Percentiles rank a stretch among this genome's conserved stretches.
Evolutionary conservation across 169 alveolate genomes (phyloP).

Genomic region (Eimeria maxima): DNA sequence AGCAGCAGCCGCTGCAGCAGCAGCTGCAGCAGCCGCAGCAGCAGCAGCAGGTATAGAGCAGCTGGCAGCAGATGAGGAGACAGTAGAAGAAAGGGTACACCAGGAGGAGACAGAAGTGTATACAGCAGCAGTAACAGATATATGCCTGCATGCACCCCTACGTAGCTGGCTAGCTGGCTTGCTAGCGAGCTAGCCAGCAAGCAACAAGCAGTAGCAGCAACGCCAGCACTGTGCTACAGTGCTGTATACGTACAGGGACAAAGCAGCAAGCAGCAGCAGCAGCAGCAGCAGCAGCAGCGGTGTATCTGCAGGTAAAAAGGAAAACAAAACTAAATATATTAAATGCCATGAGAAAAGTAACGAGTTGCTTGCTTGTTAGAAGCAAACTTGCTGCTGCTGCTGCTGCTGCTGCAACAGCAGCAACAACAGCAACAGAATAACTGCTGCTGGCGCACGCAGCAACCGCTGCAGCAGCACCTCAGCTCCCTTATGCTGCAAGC

Average conservation of each 20-base stretch:
- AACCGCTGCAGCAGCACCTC: no score
- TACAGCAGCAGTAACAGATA: no score
- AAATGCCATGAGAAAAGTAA: background rate
- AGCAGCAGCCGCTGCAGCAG: background rate
- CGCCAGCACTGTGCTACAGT: background rate
- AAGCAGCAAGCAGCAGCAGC: background rate
- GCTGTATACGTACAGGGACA: no score
- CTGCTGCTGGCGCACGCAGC: no score
- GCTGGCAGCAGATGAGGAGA: background rate
- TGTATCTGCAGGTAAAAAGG: background rate
- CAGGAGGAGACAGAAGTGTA: background rate
- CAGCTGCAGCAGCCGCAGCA: background rate
- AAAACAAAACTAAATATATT: background rate
- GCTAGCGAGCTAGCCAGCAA: no score
- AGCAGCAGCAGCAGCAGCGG: background rate
- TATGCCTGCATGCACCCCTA: no score
- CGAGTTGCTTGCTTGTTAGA: no score
- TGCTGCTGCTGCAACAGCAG: background rate
- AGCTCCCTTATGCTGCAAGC: no score
- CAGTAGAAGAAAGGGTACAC: background rate
- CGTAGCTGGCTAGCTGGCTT: no score
- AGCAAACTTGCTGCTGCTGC: background rate
- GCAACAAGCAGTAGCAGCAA: conserved; percentile 19
- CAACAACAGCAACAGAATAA: no score
- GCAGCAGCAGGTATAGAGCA: no score